Conservation (phyloP, 1,284 basidiomycete genomes). For the Blastosporella zonata region DNA sequence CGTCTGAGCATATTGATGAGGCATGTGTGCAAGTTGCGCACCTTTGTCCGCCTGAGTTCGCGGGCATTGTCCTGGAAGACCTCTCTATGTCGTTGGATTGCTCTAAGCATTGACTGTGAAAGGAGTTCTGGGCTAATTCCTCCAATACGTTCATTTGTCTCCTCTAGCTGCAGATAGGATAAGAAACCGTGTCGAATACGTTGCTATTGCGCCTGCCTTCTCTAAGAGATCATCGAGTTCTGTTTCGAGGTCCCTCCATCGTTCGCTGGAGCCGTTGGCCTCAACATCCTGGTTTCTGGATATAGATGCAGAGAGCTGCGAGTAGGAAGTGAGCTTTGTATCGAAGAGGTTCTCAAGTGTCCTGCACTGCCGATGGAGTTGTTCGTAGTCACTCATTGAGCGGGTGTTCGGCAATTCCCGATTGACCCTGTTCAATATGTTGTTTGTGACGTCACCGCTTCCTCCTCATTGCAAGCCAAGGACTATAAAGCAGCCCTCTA, state of each 20-base stretch:
- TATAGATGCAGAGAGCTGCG: conserved; percentile 78
- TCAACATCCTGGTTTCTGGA: conserved; percentile 67
- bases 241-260: conserved; percentile 78
- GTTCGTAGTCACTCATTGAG: conserved; percentile 71
- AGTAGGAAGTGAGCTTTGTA: conserved; percentile 86
- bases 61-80: conserved; percentile 85
- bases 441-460: conserved; percentile 9
- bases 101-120: conserved; percentile 82
- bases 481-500: too few relatives aligned
- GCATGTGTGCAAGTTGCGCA: conserved; percentile 26
- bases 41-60: conserved; percentile 84
- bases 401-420: conserved; percentile 10
- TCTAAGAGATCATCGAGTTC: conserved; percentile 87
- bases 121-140: conserved; percentile 73
- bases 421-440: neutral
- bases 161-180: conserved; percentile 61
- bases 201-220: conserved; percentile 54
- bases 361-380: conserved; percentile 82
- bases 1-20: neutral
- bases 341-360: conserved; percentile 91
- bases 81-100: conserved; percentile 88
- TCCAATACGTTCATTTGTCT: conserved; percentile 77
- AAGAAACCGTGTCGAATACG: conserved; percentile 8
- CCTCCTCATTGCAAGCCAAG: neutral
- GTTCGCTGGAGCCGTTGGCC: conserved; percentile 63